Base-by-base conservation (phyloP, 1,284 basidiomycete species). In the Leccinum griseonigrum region DNA sequence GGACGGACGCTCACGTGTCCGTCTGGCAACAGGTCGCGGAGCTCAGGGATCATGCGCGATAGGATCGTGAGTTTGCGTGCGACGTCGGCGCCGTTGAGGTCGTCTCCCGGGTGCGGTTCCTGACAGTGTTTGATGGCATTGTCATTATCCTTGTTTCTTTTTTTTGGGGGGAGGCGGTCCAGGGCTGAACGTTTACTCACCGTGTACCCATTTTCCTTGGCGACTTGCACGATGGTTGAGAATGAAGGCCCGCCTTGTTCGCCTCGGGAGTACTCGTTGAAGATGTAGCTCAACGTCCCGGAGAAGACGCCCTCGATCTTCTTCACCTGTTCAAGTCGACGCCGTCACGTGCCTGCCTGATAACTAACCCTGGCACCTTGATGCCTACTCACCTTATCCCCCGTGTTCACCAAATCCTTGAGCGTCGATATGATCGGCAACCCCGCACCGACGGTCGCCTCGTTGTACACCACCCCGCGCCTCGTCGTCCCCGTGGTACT, bases 201-300 rank as follows among this genome's bases (percentile, higher is more conserved):
- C 18, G 97, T 99, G 79, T 97, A 99, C 0, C 97, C 97, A 69
- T 93, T 92, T 69, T 94, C 91, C 61, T 94, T 91, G 14, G 97
- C 97, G 48, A 90, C 77, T 67, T 86, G 86, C 66, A 99, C 96
- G 56, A 99, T 90, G 18, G 93, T 89, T 3, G 94, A 96, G 78
- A 99, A 98, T 43, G 79, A 77, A 0, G 87, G 85, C 0, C 87
- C 85, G 53, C 79, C 82, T 28, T 80, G 76, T 26, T 78, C 78
- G 1, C 84, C 84, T 1, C 83, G 86, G 4, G 91, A 94, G 75
- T 95, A 99, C 68, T 95, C 90, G 79, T 99, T 99, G 84, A 99
- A 99, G 78, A 99, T 98, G 81, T 99, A 99, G 73, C 91, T 94
- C 81, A 99, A 87, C 1, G 97, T 99, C 3, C 97, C 97, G 8